phyloP scores from a whole-genome alignment of 257 asterid species.

The Solanum medicagineum region DNA sequence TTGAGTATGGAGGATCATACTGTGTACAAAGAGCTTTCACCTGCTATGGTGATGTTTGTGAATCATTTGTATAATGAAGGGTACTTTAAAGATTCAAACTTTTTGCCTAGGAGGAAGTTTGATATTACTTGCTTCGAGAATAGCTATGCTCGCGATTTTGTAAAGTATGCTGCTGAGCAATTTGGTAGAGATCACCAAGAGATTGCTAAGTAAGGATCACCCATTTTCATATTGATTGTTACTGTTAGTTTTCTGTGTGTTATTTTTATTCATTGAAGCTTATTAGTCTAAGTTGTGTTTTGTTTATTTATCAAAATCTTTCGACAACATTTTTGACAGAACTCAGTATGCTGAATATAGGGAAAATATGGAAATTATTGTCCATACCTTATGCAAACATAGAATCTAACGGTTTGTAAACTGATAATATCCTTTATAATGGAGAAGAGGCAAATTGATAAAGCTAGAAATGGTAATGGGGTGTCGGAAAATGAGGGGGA shows the following conservation, averaged over 20 bases:
- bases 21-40: slow-evolving; percentile 43
- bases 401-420: neutral
- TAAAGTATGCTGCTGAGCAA: slow-evolving; percentile 47
- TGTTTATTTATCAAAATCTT: neutral
- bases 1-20: slow-evolving; percentile 27
- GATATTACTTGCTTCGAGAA: slow-evolving; percentile 37
- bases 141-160: slow-evolving; percentile 42
- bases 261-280: neutral
- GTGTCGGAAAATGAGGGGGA: neutral
- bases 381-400: neutral
- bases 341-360: neutral
- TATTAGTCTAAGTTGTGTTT: neutral
- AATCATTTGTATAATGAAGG: slow-evolving; percentile 26
- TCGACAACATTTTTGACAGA: neutral
- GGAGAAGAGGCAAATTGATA: slow-evolving; percentile 3
- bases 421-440: neutral
- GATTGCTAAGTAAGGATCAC: slow-evolving; percentile 50
- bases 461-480: neutral
- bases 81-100: slow-evolving; percentile 41
- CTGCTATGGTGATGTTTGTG: slow-evolving; percentile 32
- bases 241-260: neutral
- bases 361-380: neutral
- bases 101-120: slow-evolving; percentile 26
- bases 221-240: neutral
- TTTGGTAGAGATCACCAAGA: slow-evolving; percentile 60